Evolutionary conservation across 768 basidiomycete species (phyloP), one percentile per base, ranked within the genome.

Genomic region (Sistotremastrum niveocremeum): DNA sequence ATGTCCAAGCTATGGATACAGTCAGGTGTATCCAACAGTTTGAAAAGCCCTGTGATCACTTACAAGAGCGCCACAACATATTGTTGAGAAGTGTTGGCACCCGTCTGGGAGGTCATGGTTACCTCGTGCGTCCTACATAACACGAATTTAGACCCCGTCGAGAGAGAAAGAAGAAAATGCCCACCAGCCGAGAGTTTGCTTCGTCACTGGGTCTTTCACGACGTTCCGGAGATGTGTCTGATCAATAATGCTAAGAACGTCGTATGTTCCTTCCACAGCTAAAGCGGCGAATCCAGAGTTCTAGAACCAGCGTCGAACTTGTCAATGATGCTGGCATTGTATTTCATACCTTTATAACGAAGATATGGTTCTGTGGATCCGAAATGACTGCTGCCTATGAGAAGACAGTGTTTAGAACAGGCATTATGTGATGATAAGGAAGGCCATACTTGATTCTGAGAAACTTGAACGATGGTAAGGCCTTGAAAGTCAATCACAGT

Each of bases 21-120:
- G 41, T 12, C 37, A 28, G 29, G 39, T 43, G 34, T 10, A 52
- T 41, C 9, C 2, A 12, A 42, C 35, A 44, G 28, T 35, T 35
- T 44, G 30, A 48, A 51, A 37, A 20, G 20, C 20, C 20, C 20
- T 20, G 6, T 37, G 29, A 46, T 48, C n/a, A 57, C 74, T 44
- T 52, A 84, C 81, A 88, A 88, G 41, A 78, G 72, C 0, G 85
- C 85, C 4, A 84, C 84, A 45, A 87, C 74, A 52, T 83, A 88
- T 58, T 81, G 78, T 52, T 74, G 71, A 41, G 69, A 63, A 37
- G 60, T 58, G 5, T 59, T 57, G 2, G 56, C 53, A 29, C 71
- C 67, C 5, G 75, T 62, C 38, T 63, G 67, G 53, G 77, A 81
- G 60, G 62, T 73, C 86, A 87, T 87, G 59, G 69, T 81, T 45